These are phyloP conservation scores for Gymnopilus junonius DNA, from an alignment of 768 basidiomycete genomes.

Conservation along the genomic window DNA sequence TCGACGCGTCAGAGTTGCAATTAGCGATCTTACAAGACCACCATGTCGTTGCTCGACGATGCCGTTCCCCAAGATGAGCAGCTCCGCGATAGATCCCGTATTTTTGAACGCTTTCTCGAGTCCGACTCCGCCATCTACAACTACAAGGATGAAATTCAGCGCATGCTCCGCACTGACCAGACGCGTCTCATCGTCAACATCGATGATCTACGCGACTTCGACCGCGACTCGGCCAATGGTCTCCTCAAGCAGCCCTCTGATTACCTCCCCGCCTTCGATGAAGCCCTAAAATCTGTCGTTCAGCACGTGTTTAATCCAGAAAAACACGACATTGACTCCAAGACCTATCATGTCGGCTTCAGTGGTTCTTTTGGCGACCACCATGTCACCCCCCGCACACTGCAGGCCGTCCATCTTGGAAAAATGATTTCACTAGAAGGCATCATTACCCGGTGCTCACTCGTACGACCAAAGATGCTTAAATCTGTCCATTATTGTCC, in stretches of 20 bases:
- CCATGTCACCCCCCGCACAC: constrained; percentile 93
- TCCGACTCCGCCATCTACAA: constrained; percentile 71
- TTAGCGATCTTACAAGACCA: constrained; percentile 17
- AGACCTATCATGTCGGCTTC: constrained; percentile 86
- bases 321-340: constrained; percentile 82
- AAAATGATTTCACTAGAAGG: constrained; percentile 98
- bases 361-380: constrained; percentile 98
- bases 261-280: constrained; percentile 88
- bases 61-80: constrained; percentile 69
- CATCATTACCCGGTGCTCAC: constrained; percentile 96
- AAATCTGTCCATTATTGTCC: constrained; percentile 96
- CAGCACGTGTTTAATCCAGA: constrained; percentile 74
- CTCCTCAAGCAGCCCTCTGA: constrained; percentile 88
- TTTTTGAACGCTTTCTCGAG: constrained; percentile 84
- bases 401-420: constrained; percentile 86
- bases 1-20: constrained; percentile 32
- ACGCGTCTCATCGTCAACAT: constrained; percentile 94
- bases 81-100: constrained; percentile 73
- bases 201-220: constrained; percentile 93
- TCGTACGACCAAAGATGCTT: constrained; percentile 98
- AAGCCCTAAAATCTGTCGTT: constrained; percentile 76
- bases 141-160: constrained; percentile 83
- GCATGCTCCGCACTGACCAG: constrained; percentile 81
- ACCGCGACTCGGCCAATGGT: constrained; percentile 86
- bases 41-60: constrained; percentile 58